Percentiles rank a stretch among this genome's conserved stretches.
Evolutionary conservation across 352 stramenopile species (phyloP).

Genomic region (Globisporangium nodosum): DNA sequence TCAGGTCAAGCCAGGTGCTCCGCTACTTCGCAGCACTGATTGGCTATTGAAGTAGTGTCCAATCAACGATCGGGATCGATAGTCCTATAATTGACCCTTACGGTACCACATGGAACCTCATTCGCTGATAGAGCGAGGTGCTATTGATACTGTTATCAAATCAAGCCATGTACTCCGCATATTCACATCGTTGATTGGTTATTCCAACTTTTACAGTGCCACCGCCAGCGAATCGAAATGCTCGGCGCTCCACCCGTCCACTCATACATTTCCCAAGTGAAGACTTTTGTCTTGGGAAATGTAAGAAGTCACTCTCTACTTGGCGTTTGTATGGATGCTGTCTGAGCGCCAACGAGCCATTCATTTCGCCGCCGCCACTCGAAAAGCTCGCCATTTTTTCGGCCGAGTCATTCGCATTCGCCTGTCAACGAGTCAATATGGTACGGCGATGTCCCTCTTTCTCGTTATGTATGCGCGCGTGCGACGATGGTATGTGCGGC

Average conservation of each 20-base stretch:
- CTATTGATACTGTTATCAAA: too few relatives aligned
- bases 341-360: slow-evolving; percentile 71
- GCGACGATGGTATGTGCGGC: background rate
- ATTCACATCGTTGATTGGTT: too few relatives aligned
- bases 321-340: slow-evolving; percentile 34
- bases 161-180: too few relatives aligned
- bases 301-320: slow-evolving; percentile 26
- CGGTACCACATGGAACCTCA: too few relatives aligned
- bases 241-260: too few relatives aligned
- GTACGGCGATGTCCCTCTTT: slow-evolving; percentile 34
- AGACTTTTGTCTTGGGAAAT: slow-evolving; percentile 16
- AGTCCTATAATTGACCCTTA: too few relatives aligned
- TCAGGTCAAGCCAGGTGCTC: too few relatives aligned
- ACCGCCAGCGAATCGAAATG: background rate
- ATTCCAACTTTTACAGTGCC: too few relatives aligned
- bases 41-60: too few relatives aligned
- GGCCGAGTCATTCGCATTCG: slow-evolving; percentile 73
- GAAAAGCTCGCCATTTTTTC: slow-evolving; percentile 21
- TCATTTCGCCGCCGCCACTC: slow-evolving; percentile 50
- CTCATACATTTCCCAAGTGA: background rate
- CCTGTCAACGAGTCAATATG: slow-evolving; percentile 89
- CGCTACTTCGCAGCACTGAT: too few relatives aligned
- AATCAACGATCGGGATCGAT: too few relatives aligned
- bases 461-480: background rate
- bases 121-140: too few relatives aligned